These are phyloP conservation scores for Mollisia scopiformis DNA, from an alignment of 2,329 filamentous ascomycete genomes.

Conservation along the genomic window DNA sequence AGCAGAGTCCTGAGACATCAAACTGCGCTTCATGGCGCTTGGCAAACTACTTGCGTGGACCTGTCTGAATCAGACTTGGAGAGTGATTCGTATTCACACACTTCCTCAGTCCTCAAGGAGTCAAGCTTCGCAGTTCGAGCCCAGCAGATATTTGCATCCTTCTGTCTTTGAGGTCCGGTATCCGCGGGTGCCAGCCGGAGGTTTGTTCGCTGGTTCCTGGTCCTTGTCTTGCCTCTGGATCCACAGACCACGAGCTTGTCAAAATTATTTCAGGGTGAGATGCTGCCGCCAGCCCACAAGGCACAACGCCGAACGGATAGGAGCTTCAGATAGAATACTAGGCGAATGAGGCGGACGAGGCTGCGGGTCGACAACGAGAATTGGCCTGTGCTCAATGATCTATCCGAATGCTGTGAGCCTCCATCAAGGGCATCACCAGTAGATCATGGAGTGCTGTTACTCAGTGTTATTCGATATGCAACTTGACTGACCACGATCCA, in stretches of 20 bases:
- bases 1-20: neutral
- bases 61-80: neutral
- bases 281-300: conserved; percentile 11
- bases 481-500: neutral
- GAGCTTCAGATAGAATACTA: conserved; percentile 16
- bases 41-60: neutral
- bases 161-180: neutral
- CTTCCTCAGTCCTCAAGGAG: no score
- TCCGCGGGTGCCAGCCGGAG: neutral
- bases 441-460: neutral
- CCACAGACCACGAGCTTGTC: conserved; percentile 28
- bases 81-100: neutral
- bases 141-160: neutral
- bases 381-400: conserved; percentile 22
- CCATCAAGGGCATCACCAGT: conserved; percentile 1
- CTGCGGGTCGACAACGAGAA: conserved; percentile 11
- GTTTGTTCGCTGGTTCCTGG: conserved; percentile 17
- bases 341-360: conserved; percentile 14
- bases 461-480: neutral
- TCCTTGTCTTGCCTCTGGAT: neutral
- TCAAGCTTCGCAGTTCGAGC: neutral
- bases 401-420: conserved; percentile 6
- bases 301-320: conserved; percentile 1
- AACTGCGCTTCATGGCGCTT: conserved; percentile 5
- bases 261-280: conserved; percentile 28